phyloP scores from a whole-genome alignment of 23 red algal species.

The Gracilaria vermiculophylla region DNA sequence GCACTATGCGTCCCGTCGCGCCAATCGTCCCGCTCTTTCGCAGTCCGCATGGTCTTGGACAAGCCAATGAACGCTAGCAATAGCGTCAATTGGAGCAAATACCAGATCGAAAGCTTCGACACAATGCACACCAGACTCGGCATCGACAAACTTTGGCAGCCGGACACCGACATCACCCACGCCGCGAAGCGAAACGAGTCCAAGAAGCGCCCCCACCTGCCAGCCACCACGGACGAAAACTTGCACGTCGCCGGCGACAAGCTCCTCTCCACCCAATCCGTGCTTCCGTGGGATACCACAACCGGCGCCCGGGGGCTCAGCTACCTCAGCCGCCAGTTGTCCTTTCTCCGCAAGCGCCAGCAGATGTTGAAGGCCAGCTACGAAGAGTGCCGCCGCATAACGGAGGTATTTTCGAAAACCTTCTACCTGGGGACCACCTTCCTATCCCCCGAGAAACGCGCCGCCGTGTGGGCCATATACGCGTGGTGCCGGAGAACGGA shows the following conservation, averaged over 20 bases:
- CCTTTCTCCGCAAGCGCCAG: constrained; percentile 56
- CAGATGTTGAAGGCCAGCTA: constrained; percentile 64
- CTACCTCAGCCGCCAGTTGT: constrained; percentile 55
- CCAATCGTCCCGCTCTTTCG: neutral
- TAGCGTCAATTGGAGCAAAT: neutral
- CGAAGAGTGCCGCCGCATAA: constrained; percentile 94
- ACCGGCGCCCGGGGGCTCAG: constrained; percentile 56
- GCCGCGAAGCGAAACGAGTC: neutral
- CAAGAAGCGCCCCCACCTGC: neutral
- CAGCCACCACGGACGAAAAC: neutral
- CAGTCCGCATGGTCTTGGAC: neutral
- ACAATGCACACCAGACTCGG: constrained; percentile 41
- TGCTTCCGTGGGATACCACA: constrained; percentile 80
- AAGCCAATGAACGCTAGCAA: neutral
- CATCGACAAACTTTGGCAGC: constrained; percentile 36
- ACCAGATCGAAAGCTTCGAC: constrained; percentile 23
- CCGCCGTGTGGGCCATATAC: constrained; percentile 95
- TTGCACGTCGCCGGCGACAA: constrained; percentile 2
- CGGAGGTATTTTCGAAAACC: constrained; percentile 86
- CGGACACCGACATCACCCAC: neutral
- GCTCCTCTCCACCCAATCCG: neutral
- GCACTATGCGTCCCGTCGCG: neutral
- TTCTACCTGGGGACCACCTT: constrained; percentile 95
- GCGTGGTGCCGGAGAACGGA: constrained; percentile 96
- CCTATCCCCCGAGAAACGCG: constrained; percentile 65